Conservation (phyloP, 208 protist genomes). For the Balamuthia mandrillaris region DNA sequence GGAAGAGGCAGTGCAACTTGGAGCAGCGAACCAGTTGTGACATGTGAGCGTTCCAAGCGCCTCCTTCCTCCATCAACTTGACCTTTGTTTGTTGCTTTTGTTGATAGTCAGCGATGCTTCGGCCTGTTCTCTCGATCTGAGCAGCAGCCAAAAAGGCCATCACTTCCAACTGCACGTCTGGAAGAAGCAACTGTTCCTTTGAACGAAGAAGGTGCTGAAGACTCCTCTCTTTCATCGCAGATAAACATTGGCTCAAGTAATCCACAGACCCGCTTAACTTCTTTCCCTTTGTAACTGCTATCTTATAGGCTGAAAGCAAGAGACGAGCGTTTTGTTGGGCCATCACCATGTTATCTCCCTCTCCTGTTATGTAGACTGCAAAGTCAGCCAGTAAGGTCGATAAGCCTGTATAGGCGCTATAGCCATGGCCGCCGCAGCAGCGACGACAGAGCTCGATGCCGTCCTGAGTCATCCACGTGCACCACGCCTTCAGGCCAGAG, state of each 20-base stretch:
- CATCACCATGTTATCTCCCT: conserved; percentile 38
- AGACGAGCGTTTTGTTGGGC: conserved; percentile 34
- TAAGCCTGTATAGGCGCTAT: background rate
- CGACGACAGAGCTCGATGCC: conserved; percentile 1
- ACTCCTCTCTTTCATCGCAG: background rate
- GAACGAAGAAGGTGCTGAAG: background rate
- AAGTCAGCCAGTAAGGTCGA: background rate
- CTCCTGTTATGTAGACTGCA: background rate
- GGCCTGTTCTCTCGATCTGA: background rate
- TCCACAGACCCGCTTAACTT: background rate
- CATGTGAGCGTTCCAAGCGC: background rate
- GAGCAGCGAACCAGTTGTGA: background rate
- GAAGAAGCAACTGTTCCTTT: background rate
- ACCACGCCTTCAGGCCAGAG: conserved; percentile 31
- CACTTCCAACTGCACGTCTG: background rate
- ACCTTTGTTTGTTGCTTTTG: background rate
- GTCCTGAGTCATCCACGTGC: background rate
- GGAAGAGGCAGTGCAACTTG: conserved; percentile 15
- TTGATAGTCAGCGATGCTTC: too few species aligned
- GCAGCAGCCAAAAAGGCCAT: background rate
- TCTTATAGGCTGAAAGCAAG: conserved; percentile 14
- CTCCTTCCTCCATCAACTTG: background rate
- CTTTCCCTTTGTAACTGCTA: background rate
- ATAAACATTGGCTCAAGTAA: background rate
- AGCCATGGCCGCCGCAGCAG: conserved; percentile 38